Evolutionary conservation across 163 green algal species (phyloP), one percentile per base, ranked within the genome.

Genomic region (Volvox carteri): DNA sequence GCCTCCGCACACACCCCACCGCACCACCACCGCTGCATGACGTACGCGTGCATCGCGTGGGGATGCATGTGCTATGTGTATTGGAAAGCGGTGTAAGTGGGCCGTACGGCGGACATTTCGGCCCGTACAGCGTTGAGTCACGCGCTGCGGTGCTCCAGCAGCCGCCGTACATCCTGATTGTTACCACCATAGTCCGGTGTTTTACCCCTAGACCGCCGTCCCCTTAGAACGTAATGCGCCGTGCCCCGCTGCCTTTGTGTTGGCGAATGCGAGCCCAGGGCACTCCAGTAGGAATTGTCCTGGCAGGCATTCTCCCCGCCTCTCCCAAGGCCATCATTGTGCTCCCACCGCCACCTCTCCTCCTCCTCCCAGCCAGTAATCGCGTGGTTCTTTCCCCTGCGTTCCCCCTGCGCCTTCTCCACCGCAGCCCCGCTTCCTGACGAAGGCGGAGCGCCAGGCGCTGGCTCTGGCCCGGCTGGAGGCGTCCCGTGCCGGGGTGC

Each of bases 361-460:
- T 18, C 68, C 23, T 35, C 14, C 35, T 18, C 37, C 62, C 62
- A 54, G 14, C 68, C n/a, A n/a, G n/a, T n/a, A n/a, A n/a, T n/a
- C n/a, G n/a, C n/a, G n/a, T n/a, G n/a, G n/a, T n/a, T n/a, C n/a
- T n/a, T n/a, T n/a, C n/a, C n/a, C n/a, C n/a, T n/a, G n/a, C n/a
- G n/a, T n/a, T n/a, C n/a, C n/a, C n/a, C n/a, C n/a, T n/a, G n/a
- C n/a, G 21, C 77, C 54, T 84, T 12, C 25, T 35, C 25, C 39
- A 8, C 62, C 52, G 35, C 93, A 98, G 93, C 97, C 97, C 12
- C 96, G 97, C 80, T 99, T 99, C 86, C 76, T 99, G 48, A 97
- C 94, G 48, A 99, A 98, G 93, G 93, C 97, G 85, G 92, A 99
- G 93, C 90, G 97, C 14, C 92, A 98, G 85, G 92, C 96, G 79